These are phyloP conservation scores for Phycomyces nitens DNA, from an alignment of 192 early-diverging fungal species.

Conservation along the genomic window DNA sequence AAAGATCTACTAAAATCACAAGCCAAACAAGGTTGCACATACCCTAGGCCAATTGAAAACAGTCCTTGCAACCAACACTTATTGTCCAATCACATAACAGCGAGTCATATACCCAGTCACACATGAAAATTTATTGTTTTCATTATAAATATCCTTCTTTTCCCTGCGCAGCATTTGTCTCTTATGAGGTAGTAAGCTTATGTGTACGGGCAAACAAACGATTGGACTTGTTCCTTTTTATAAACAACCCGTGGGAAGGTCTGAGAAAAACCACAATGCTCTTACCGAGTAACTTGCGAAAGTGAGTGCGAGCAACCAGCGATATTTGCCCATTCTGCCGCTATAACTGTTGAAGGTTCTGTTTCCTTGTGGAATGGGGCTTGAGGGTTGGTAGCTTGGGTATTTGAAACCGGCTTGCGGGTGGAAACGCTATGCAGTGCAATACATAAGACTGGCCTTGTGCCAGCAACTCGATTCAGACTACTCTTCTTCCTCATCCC, in stretches of 20 bases:
- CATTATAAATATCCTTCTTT: not conserved
- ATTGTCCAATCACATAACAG: no score
- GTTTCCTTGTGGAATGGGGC: constrained; percentile 8
- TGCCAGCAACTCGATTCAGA: constrained; percentile 34
- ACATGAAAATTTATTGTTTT: not conserved
- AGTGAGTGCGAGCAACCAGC: constrained; percentile 18
- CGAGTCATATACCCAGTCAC: no score
- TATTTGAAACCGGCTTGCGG: constrained; percentile 25
- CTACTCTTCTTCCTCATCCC: constrained; percentile 32
- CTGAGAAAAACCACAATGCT: constrained; percentile 33
- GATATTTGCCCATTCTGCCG: constrained; percentile 7
- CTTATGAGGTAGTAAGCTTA: constrained; percentile 25
- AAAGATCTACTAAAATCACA: no score
- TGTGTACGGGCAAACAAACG: constrained; percentile 33
- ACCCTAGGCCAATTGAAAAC: no score
- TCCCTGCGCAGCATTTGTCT: no score
- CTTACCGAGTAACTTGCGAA: constrained; percentile 25
- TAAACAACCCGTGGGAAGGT: constrained; percentile 33
- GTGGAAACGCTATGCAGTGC: constrained; percentile 32
- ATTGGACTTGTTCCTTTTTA: constrained; percentile 27
- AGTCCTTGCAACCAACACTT: not conserved
- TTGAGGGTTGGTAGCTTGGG: constrained; percentile 5
- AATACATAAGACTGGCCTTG: constrained; percentile 25
- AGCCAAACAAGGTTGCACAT: no score
- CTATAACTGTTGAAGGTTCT: constrained; percentile 20